phyloP scores from a whole-genome alignment of 768 basidiomycete genomes.

The Neoboletus subvelutipes region DNA sequence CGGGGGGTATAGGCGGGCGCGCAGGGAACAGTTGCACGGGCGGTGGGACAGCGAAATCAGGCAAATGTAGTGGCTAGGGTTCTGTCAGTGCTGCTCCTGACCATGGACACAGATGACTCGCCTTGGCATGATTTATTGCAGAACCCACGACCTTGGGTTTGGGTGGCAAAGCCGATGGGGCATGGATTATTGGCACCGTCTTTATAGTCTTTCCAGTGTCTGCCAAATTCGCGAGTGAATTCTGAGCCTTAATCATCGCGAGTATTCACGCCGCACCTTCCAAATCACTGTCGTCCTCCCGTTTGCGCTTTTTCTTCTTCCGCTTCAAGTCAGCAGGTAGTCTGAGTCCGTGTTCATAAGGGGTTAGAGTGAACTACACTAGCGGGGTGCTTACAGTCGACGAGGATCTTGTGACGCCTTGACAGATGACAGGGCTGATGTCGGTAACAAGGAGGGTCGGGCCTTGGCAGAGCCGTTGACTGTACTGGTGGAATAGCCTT shows the following conservation, averaged over 20 bases:
- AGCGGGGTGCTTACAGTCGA: slow-evolving; percentile 45
- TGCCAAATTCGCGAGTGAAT: slow-evolving; percentile 26
- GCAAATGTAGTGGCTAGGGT: slow-evolving; percentile 37
- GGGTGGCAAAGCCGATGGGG: slow-evolving; percentile 38
- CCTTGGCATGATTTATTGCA: slow-evolving; percentile 50
- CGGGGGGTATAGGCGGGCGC: slow-evolving; percentile 61
- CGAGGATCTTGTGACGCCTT: slow-evolving; percentile 64
- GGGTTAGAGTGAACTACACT: slow-evolving; percentile 15
- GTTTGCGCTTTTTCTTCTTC: slow-evolving; percentile 86
- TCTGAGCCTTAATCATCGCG: background rate
- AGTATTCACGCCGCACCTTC: slow-evolving; percentile 49
- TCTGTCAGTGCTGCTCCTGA: slow-evolving; percentile 12
- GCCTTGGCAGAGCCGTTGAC: slow-evolving; percentile 42
- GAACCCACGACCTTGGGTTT: slow-evolving; percentile 59
- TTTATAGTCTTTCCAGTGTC: slow-evolving; percentile 57
- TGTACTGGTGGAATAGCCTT: slow-evolving; percentile 29
- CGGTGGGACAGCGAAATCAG: slow-evolving; percentile 63
- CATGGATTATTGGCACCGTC: slow-evolving; percentile 51
- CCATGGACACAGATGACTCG: slow-evolving; percentile 23
- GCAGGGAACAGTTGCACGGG: slow-evolving; percentile 50
- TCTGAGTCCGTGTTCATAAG: slow-evolving; percentile 16
- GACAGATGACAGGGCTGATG: slow-evolving; percentile 47
- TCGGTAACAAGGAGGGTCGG: slow-evolving; percentile 47
- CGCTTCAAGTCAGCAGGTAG: slow-evolving; percentile 58
- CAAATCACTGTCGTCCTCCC: slow-evolving; percentile 71